Base-by-base conservation (phyloP, 257 asterid species). In the Perilla frutescens region DNA sequence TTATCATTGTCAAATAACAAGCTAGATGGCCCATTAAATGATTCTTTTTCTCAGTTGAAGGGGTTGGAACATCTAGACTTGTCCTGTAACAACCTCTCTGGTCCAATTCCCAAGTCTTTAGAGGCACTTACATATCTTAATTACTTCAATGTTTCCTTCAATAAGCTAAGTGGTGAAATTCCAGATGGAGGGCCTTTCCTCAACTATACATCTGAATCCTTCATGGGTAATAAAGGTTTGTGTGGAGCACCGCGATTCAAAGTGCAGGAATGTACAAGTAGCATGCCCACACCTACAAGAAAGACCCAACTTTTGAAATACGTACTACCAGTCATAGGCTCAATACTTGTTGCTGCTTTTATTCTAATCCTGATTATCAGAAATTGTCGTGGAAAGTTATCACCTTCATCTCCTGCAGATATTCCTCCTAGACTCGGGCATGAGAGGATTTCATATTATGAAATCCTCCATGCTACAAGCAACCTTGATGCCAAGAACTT, bases 151-250 rank as follows among this genome's bases (percentile, higher is more conserved):
- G 64, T 34, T 36, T 58, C 64, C 37, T 58, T 58, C 45, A 58
- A 58, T 58, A 15, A 58, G 44, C 64, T 58, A 2, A 58, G 39
- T 2, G 70, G 41, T 34, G 20, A 64, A 20, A 69, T 69, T 3
- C 74, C 74, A 39, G 61, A 11, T 2, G 12, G 12, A 64, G 57
- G 70, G 40, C 56, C 70, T 45, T 64, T 69, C 0, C 12, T 7
- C 39, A 69, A 54, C 74, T 69, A 54, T 14, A 69, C 64, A 3
- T 12, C n/a, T 4, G 55, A 54, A 1, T 54, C 5, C n/a, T 69
- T 68, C 40, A 2, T n/a, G 4, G 73, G 73, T 8, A 68, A 68
- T 20, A 3, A 68, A 10, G 63, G 63, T 37, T 54, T 69, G n/a
- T 69, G 74, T 10, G 74, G 74, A 3, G 44, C 13, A 0, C 29